phyloP scores from a whole-genome alignment of 805 yeast genomes.

The Nakazawaea laoshanensis region DNA sequence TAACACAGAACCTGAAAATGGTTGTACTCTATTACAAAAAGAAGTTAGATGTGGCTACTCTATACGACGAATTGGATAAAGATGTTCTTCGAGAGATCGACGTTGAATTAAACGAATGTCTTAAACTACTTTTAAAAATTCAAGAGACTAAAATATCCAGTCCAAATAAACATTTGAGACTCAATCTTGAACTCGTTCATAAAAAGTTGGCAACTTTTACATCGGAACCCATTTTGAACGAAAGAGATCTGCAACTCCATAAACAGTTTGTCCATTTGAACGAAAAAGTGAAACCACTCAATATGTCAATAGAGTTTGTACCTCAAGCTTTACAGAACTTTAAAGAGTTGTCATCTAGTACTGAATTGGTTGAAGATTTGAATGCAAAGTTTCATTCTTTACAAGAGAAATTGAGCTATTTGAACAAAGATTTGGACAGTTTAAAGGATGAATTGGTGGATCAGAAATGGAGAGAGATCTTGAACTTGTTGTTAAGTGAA shows the following conservation, averaged over 20 bases:
- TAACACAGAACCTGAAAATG: constrained; percentile 18
- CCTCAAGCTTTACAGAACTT: constrained; percentile 42
- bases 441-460: constrained; percentile 42
- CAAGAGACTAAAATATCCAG: constrained; percentile 29
- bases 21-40: constrained; percentile 20
- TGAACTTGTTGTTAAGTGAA: constrained; percentile 37
- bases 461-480: constrained; percentile 47
- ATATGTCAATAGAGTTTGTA: constrained; percentile 41
- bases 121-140: constrained; percentile 25
- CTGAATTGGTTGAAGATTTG: constrained; percentile 22
- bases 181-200: constrained; percentile 18
- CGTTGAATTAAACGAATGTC: constrained; percentile 27
- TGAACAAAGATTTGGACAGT: constrained; percentile 29
- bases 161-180: constrained; percentile 26
- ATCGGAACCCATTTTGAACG: constrained; percentile 28
- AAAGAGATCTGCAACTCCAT: constrained; percentile 30
- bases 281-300: constrained; percentile 38
- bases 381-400: constrained; percentile 30
- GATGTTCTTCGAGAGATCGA: constrained; percentile 33
- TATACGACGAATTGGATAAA: constrained; percentile 33
- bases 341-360: constrained; percentile 19
- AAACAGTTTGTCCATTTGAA: constrained; percentile 32
- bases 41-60: constrained; percentile 29
- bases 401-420: constrained; percentile 28
- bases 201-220: not conserved